Base-by-base conservation (phyloP, 1,284 basidiomycete genomes). In the Wolfiporia cocos region DNA sequence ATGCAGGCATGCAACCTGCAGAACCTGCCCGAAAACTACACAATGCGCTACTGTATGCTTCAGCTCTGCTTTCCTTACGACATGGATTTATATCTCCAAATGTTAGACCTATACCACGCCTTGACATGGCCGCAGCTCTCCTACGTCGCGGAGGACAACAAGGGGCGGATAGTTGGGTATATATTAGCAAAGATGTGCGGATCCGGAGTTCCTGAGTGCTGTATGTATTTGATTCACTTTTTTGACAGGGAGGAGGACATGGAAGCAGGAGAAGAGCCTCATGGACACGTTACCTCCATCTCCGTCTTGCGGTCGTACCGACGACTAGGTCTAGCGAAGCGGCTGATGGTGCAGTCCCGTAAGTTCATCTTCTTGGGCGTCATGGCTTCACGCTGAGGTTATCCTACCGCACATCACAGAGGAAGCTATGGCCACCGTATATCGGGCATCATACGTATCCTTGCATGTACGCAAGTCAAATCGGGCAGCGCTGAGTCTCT, bases 61-160 rank as follows among this genome's bases (percentile, higher is more conserved):
- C 17, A 5, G 9, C 28, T 21, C 15, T 12, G 33, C 38, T 46
- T 20, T 34, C 7, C 9, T 28, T 14, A 14, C 14, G 9, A 28
- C 26, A 9, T 38, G 34, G 14, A 6, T 34, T 23, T 36, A 20
- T 12, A 4, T 33, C 35, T 23, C 34, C 28, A 14, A 20, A 17
- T 31, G 5, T 33, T 42, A 96, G 93, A 95, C 71, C 73, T 92
- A 38, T 92, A 91, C 62, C 91, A 95, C 58, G 73, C 81, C 5
- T 67, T 94, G 56, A 92, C 86, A 7, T 98, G 94, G 94, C 94
- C 94, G 1, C 84, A 92, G 51, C 73, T 97, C 18, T 95, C 92
- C 2, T 98, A 88, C 59, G 92, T 98, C 15, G 94, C 93, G 0
- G 92, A 95, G 58, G 91, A 95, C 56, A 76, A 82, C 47, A 83